Evolutionary conservation across 2,329 filamentous ascomycete genomes (phyloP).

Genomic region (Clarireedia sp.): DNA sequence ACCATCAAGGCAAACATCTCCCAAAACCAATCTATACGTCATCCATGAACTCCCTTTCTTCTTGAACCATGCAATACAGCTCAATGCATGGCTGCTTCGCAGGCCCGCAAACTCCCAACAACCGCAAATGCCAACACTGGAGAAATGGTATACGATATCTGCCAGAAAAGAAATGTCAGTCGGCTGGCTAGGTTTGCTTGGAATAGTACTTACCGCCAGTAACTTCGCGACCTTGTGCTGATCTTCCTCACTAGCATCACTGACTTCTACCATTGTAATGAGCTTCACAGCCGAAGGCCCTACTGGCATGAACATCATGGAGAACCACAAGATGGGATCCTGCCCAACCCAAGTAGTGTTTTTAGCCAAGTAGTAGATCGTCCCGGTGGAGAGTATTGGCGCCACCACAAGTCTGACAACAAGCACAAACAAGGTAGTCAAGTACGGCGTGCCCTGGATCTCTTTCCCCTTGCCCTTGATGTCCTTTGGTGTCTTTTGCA

Average conservation of each 20-base stretch:
- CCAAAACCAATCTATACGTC: too few species aligned
- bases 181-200: too few species aligned
- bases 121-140: conserved; percentile 33
- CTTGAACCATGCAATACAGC: background rate
- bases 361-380: conserved; percentile 47
- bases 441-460: conserved; percentile 38
- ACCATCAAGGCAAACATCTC: too few species aligned
- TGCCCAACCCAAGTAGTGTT: conserved; percentile 42
- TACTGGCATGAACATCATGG: conserved; percentile 41
- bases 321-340: conserved; percentile 61
- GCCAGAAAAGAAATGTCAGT: background rate
- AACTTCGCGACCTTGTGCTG: conserved; percentile 38
- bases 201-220: conserved; percentile 30
- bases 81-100: conserved; percentile 20
- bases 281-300: conserved; percentile 42
- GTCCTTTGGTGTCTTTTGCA: conserved; percentile 38
- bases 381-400: conserved; percentile 46
- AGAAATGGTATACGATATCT: conserved; percentile 34
- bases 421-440: conserved; percentile 40
- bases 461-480: conserved; percentile 15
- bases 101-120: conserved; percentile 30
- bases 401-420: conserved; percentile 53
- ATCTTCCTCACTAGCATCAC: conserved; percentile 32
- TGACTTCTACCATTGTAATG: conserved; percentile 38
- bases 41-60: background rate